Conservation (phyloP, 768 basidiomycete genomes). For the Boletus eberwhitei region DNA sequence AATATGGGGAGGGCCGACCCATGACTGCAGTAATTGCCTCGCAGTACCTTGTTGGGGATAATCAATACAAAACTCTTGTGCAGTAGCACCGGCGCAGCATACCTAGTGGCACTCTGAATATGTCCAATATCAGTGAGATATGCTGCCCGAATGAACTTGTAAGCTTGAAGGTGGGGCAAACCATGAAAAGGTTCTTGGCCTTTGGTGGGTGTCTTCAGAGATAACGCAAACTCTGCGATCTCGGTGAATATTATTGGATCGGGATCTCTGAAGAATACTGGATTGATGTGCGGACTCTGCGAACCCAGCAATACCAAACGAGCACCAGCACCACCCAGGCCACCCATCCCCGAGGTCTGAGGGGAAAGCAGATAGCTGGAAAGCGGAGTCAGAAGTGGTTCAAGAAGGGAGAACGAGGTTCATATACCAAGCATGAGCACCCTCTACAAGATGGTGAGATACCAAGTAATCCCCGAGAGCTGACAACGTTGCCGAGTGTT, state of each 20-base stretch:
- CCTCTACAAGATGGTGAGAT: conserved; percentile 70
- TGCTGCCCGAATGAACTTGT: conserved; percentile 75
- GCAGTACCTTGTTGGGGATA: conserved; percentile 74
- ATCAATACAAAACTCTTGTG: conserved; percentile 1
- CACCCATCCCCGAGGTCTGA: conserved; percentile 71
- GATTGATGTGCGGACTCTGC: conserved; percentile 48
- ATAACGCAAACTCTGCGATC: conserved; percentile 86
- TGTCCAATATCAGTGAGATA: conserved; percentile 81
- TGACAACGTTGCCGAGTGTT: conserved; percentile 73
- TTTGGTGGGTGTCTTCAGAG: conserved; percentile 66
- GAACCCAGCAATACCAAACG: conserved; percentile 76
- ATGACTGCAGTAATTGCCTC: conserved; percentile 79
- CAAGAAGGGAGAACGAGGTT: background rate
- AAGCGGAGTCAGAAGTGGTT: conserved; percentile 4
- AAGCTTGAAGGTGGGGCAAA: conserved; percentile 82
- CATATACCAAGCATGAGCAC: conserved; percentile 85
- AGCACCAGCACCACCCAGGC: conserved; percentile 60
- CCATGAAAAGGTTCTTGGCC: conserved; percentile 86
- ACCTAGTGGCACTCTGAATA: conserved; percentile 74
- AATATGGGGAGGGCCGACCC: conserved; percentile 61
- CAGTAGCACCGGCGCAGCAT: background rate
- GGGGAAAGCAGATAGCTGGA: conserved; percentile 82
- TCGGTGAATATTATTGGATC: conserved; percentile 86
- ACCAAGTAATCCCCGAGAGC: conserved; percentile 82
- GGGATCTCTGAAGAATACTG: conserved; percentile 57